A percentile compares a stretch with the other conserved stretches of the same genome.
Evolutionary conservation across 2,329 filamentous ascomycete genomes (phyloP).

Genomic region (Nigrospora osmanthi): DNA sequence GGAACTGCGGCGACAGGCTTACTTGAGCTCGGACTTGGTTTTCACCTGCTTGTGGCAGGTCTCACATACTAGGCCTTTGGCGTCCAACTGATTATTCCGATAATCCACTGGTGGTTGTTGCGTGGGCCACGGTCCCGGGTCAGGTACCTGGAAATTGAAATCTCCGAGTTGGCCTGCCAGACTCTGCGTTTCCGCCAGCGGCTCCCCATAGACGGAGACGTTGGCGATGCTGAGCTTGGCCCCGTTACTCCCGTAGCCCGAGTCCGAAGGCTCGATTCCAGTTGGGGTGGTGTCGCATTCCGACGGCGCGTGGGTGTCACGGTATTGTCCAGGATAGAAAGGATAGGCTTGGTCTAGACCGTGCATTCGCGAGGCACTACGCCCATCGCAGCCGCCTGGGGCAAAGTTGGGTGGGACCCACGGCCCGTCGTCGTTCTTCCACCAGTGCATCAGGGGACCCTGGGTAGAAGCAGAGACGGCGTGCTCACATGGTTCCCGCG

Average conservation of each 20-base stretch:
- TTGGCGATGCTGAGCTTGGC: slow-evolving; percentile 33
- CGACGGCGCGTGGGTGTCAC: slow-evolving; percentile 22
- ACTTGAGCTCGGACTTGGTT: slow-evolving; percentile 51
- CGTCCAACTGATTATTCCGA: slow-evolving; percentile 5
- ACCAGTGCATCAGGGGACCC: slow-evolving; percentile 25
- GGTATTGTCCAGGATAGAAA: slow-evolving; percentile 24
- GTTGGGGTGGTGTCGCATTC: slow-evolving; percentile 29
- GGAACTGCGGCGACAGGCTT: slow-evolving; percentile 12
- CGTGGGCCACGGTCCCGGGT: background rate
- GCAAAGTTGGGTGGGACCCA: slow-evolving; percentile 31
- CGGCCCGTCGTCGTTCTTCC: slow-evolving; percentile 29
- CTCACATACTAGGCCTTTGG: slow-evolving; percentile 22
- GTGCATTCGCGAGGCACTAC: slow-evolving; percentile 14
- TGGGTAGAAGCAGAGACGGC: background rate
- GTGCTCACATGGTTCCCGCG: too few species aligned
- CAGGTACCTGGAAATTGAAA: slow-evolving; percentile 7
- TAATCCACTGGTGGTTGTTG: background rate
- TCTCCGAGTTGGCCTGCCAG: slow-evolving; percentile 25
- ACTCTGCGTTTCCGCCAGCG: slow-evolving; percentile 29
- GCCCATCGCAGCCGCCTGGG: slow-evolving; percentile 20
- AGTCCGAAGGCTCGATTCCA: slow-evolving; percentile 30
- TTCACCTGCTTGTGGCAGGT: slow-evolving; percentile 33
- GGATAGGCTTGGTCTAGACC: slow-evolving; percentile 11
- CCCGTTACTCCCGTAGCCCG: slow-evolving; percentile 35
- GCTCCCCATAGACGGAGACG: slow-evolving; percentile 34